Conservation (phyloP, 2,329 filamentous ascomycete genomes). For the Didymella sp. region DNA sequence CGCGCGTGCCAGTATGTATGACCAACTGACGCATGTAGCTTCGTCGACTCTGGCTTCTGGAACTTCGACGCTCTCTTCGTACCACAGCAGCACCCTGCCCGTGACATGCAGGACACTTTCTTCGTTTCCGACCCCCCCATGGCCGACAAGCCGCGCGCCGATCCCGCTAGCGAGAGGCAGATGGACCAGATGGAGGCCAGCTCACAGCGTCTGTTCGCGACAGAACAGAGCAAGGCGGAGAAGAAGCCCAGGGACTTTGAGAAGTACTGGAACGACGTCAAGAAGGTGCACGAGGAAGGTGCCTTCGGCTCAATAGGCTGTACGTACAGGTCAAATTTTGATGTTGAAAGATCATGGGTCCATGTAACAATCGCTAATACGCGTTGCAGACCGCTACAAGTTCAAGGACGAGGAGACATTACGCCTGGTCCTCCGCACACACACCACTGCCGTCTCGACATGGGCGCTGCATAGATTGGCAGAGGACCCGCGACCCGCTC, state of each 20-base stretch:
- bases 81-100: constrained; percentile 95
- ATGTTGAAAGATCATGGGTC: no score
- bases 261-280: constrained; percentile 86
- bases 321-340: constrained; percentile 8
- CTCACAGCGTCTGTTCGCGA: constrained; percentile 61
- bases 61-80: constrained; percentile 98
- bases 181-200: constrained; percentile 59
- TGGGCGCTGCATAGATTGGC: constrained; percentile 92
- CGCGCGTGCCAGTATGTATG: background rate
- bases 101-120: constrained; percentile 97
- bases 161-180: constrained; percentile 57
- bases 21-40: constrained; percentile 55
- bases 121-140: constrained; percentile 89
- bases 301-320: constrained; percentile 93
- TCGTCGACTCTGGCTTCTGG: constrained; percentile 97
- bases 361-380: background rate
- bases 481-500: constrained; percentile 80
- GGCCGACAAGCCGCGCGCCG: constrained; percentile 71
- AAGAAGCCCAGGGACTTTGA: constrained; percentile 70
- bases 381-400: constrained; percentile 73
- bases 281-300: constrained; percentile 85
- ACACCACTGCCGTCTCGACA: constrained; percentile 91
- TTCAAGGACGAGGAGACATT: constrained; percentile 89
- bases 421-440: constrained; percentile 88
- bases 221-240: constrained; percentile 59